phyloP scores from a whole-genome alignment of 768 basidiomycete genomes.

The Trametopsis cervina region DNA sequence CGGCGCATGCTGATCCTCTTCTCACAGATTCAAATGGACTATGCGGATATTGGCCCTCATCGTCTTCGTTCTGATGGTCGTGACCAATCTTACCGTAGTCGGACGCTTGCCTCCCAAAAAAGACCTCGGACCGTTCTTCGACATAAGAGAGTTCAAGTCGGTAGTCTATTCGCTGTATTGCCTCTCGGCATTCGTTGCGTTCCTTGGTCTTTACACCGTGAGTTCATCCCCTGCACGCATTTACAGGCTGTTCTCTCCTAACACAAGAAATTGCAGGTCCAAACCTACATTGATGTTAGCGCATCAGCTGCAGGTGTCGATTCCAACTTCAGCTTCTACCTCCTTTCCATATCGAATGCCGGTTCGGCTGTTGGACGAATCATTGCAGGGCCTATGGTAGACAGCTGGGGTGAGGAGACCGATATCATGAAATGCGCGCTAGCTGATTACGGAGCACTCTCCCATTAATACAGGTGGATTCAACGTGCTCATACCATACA shows the following conservation, averaged over 20 bases:
- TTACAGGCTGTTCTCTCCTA: too few relatives aligned
- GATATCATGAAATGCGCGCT: not conserved
- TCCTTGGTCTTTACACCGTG: constrained; percentile 64
- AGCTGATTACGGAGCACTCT: not conserved
- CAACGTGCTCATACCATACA: constrained; percentile 65
- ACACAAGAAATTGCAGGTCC: not conserved
- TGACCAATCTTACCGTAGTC: constrained; percentile 39
- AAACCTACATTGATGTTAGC: constrained; percentile 57
- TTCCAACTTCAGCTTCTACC: constrained; percentile 49
- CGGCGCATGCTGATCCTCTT: not conserved
- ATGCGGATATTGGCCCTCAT: constrained; percentile 67
- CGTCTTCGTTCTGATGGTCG: constrained; percentile 40
- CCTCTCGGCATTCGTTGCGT: constrained; percentile 44
- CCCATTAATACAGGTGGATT: constrained; percentile 42
- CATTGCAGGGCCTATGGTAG: constrained; percentile 44
- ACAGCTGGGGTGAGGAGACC: constrained; percentile 47
- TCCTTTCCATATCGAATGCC: constrained; percentile 63
- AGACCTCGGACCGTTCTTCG: constrained; percentile 49
- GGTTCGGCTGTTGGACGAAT: constrained; percentile 58
- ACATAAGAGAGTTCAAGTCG: constrained; percentile 48
- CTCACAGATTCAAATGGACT: constrained; percentile 64
- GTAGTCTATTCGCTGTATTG: constrained; percentile 52
- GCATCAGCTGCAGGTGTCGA: constrained; percentile 44
- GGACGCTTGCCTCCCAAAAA: constrained; percentile 49
- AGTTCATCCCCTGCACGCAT: not conserved